Evolutionary conservation across 2,329 filamentous ascomycete species (phyloP).

Genomic region (Rutstroemia sp.): DNA sequence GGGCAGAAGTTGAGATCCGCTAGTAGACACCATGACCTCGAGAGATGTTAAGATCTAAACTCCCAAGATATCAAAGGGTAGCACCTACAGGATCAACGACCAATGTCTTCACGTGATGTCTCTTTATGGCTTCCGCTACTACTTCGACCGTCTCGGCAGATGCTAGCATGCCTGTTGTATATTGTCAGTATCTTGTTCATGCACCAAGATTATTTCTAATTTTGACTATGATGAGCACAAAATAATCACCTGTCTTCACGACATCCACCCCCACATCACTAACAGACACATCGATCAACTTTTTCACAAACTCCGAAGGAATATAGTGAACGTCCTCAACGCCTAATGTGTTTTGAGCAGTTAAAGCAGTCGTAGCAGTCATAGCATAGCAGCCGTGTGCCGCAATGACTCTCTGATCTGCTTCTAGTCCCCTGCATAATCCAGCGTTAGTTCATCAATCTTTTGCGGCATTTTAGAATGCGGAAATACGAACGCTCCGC

Average conservation of each 20-base stretch:
- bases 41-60: slow-evolving; percentile 9
- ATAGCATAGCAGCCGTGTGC: slow-evolving; percentile 93
- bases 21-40: slow-evolving; percentile 88
- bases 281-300: slow-evolving; percentile 79
- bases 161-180: slow-evolving; percentile 66
- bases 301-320: slow-evolving; percentile 69
- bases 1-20: slow-evolving; percentile 63
- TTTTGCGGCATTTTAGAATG: slow-evolving; percentile 7
- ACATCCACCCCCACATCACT: slow-evolving; percentile 83
- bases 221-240: neutral
- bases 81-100: slow-evolving; percentile 67
- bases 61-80: neutral
- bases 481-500: slow-evolving; percentile 56
- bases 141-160: slow-evolving; percentile 62
- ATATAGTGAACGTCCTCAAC: slow-evolving; percentile 75
- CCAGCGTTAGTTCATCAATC: slow-evolving; percentile 8
- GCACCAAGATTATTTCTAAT: too few species aligned
- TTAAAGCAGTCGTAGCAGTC: slow-evolving; percentile 90
- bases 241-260: slow-evolving; percentile 73
- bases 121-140: slow-evolving; percentile 56
- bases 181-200: neutral
- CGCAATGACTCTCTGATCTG: slow-evolving; percentile 89
- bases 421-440: slow-evolving; percentile 71
- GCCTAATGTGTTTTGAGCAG: slow-evolving; percentile 88
- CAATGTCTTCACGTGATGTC: slow-evolving; percentile 48